phyloP scores from a whole-genome alignment of 495 filamentous ascomycete species.

The Aspergillus haitiensis region DNA sequence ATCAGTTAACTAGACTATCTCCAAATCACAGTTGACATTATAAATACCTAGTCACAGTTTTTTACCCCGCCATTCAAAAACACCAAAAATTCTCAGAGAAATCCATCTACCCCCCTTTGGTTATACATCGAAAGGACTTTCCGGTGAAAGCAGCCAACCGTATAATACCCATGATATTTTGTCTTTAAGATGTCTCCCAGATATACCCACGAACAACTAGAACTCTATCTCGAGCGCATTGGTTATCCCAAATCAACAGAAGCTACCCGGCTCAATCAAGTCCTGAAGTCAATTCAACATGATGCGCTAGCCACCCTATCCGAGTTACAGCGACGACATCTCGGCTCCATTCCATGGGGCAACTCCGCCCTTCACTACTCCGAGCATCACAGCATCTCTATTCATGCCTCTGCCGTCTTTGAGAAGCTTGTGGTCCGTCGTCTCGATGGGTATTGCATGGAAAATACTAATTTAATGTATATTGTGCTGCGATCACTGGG shows the following conservation, averaged over 20 bases:
- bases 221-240: constrained; percentile 39
- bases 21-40: too few relatives aligned
- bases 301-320: constrained; percentile 30
- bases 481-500: constrained; percentile 62
- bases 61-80: too few relatives aligned
- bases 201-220: constrained; percentile 35
- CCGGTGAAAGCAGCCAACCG: not conserved
- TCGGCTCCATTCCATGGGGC: constrained; percentile 68
- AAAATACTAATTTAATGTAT: constrained; percentile 64
- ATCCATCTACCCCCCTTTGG: not conserved
- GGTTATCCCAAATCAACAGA: constrained; percentile 24
- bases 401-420: constrained; percentile 60
- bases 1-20: too few relatives aligned
- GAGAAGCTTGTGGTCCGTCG: constrained; percentile 63
- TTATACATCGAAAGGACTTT: not conserved
- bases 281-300: constrained; percentile 24
- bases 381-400: constrained; percentile 52
- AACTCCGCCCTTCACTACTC: constrained; percentile 62
- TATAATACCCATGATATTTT: not conserved
- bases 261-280: constrained; percentile 23
- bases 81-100: not conserved
- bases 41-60: too few relatives aligned
- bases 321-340: constrained; percentile 44
- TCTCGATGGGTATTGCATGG: constrained; percentile 81
- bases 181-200: constrained; percentile 13